Evolutionary conservation across 805 yeast genomes (phyloP), one percentile per base, ranked within the genome.

Genomic region (Yamadazyma ubonensis): DNA sequence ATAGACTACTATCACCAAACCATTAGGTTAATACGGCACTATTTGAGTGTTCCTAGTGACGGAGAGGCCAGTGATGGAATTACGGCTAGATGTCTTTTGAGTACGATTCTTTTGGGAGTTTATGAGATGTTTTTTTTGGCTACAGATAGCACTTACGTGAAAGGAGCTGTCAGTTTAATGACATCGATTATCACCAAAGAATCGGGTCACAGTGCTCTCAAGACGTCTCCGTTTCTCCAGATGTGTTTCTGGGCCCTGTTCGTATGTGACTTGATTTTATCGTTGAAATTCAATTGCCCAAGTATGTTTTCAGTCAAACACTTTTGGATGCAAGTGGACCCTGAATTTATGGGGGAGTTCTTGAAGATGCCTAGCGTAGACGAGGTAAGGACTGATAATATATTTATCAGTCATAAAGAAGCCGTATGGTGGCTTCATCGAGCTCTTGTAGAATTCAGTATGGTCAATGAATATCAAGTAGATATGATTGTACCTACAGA

Each of bases 91-190:
- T 67, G 73, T 36, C 55, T 67, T 23, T 43, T 67, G 19, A 62
- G 69, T 43, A 65, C 72, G 1, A 58, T 57, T 12, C 46, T 67
- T 11, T 53, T 67, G 12, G 63, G 71, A 29, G 55, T 67, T 10
- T 65, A 63, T 48, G 73, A 67, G 46, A 53, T 66, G 48, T 61
- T 62, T 35, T 67, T 64, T 35, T 60, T 61, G 25, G 69, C 68
- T 6, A 54, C 57, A 17, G 69, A 64, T 33, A 58, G 58, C 27
- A 60, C 68, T 3, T 61, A 67, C 42, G 61, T 64, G 27, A 65
- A 59, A 47, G 70, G 68, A 1, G 71, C 71, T 1, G 56, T 61
- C 6, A 53, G 59, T 21, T 56, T 67, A 9, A 50, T 67, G 19
- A 49, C 58, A 19, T 57, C 66, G 6, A 53, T 66, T 4, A 49